Base-by-base conservation (phyloP, 2,329 filamentous ascomycete species). In the Penicillium occitanis region DNA sequence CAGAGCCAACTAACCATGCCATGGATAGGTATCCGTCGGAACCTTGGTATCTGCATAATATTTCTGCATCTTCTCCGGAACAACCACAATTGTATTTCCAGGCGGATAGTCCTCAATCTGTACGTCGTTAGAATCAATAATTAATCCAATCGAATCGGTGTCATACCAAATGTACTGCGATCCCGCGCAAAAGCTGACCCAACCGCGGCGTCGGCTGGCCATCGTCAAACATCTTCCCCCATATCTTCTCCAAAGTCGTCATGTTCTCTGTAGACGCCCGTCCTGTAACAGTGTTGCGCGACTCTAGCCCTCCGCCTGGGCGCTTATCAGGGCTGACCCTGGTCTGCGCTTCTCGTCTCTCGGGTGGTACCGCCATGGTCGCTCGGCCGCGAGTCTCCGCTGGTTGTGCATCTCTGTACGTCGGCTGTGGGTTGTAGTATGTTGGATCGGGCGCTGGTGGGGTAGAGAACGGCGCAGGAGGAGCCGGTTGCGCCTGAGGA, bases 151-250 rank as follows among this genome's bases (percentile, higher is more conserved):
- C 33, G 0, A 25, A 44, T n/a, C n/a, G 22, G 7, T 42, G 3
- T 60, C 85, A 71, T 80, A 92, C 91, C 72, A 96, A 80, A 74
- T 92, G 89, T 63, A 87, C 83, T 13, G 91, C 91, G 65, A 96
- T 81, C 0, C 91, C 91, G 64, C 88, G 83, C 59, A 96, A 79
- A 46, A 95, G 88, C 69, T 93, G 86, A 0, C 86, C 86, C 17
- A 94, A 82, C 61, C 91, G 84, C 58, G 83, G 77, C 0, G 91
- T 93, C 0, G 91, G 87, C 65, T 85, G 83, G 0, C 89, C 90
- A 33, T 88, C 82, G 2, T 83, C 87, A 73, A 96, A 96, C 2
- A 96, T 76, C 10, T 82, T 83, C 5, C 91, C 90, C 92, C 92
- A 96, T 73, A 89, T 88, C 73, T 85, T 86, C 74, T 93, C 91